Evolutionary conservation across 257 asterid species (phyloP).

Genomic region (Plectranthus barbatus): DNA sequence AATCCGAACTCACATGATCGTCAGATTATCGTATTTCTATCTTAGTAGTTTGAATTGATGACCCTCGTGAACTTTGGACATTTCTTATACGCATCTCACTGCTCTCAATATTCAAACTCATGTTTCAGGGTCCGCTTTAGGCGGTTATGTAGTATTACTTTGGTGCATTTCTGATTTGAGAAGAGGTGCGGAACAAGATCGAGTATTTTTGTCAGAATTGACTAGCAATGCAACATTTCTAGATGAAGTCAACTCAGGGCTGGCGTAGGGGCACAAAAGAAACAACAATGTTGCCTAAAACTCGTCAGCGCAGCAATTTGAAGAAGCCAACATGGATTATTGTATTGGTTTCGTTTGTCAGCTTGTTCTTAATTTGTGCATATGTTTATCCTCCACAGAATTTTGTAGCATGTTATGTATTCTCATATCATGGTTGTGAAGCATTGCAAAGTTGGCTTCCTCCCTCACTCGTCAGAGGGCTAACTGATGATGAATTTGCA

Average conservation of each 20-base stretch:
- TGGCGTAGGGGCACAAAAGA: slow-evolving; percentile 89
- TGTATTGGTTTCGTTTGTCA: slow-evolving; percentile 70
- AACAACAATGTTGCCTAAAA: slow-evolving; percentile 56
- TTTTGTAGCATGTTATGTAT: slow-evolving; percentile 77
- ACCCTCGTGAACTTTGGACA: not conserved
- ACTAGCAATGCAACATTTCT: slow-evolving; percentile 43
- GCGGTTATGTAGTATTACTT: slow-evolving; percentile 11
- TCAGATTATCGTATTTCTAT: not conserved
- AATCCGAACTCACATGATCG: not conserved
- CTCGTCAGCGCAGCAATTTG: slow-evolving; percentile 75
- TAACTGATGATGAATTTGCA: slow-evolving; percentile 76
- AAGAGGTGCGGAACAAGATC: slow-evolving; percentile 6
- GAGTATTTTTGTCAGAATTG: slow-evolving; percentile 8
- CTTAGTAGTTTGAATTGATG: not conserved
- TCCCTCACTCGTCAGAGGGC: slow-evolving; percentile 62
- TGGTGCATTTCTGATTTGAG: slow-evolving; percentile 10
- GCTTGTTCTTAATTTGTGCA: slow-evolving; percentile 79
- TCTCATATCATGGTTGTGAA: slow-evolving; percentile 76
- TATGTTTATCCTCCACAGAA: slow-evolving; percentile 79
- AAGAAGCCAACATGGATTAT: slow-evolving; percentile 97
- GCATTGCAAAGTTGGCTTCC: slow-evolving; percentile 74
- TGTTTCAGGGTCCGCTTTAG: slow-evolving; percentile 16
- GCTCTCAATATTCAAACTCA: slow-evolving; percentile 13
- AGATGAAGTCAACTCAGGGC: slow-evolving; percentile 77
- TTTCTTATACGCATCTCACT: not conserved